Base-by-base conservation (phyloP, 768 basidiomycete genomes). In the Calocybe gangraenosa region DNA sequence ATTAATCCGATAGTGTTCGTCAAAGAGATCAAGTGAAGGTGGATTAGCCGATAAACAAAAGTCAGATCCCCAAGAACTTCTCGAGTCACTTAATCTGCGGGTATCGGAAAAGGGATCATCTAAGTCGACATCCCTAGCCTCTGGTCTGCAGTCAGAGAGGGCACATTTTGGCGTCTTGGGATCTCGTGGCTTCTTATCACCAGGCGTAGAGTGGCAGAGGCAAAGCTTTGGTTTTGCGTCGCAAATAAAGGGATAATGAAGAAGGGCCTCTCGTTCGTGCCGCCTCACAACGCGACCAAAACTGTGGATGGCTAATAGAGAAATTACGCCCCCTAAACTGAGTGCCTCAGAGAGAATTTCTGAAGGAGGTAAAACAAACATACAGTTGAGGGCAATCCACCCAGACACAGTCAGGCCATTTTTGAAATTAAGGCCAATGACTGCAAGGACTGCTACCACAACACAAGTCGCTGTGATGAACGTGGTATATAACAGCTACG, bases 311-410 rank as follows among this genome's bases (percentile, higher is more conserved):
- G 73, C 70, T 28, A 81, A 63, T 11, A 78, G 40, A 0, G 81
- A 81, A 14, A 81, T 70, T 10, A 81, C 58, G 14, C 70, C 67
- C 81, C 79, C 81, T 82, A 54, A 2, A 28, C 33, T 32, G 35
- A 17, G 21, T 31, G 13, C 8, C 2, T 3, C 15, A 15, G 11
- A 25, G 9, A 1, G 5, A 30, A 28, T 14, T n/a, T 9, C 3
- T 20, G n/a, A 8, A 5, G 31, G 36, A 7, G 15, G 33, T 32
- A 19, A 30, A 58, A 34, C 34, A 15, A 34, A 58, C 75, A 50
- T 56, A 81, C 82, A 83, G 52, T 78, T 76, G 14, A 79, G 43
- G 8, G 63, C 61, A 46, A 81, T 67, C 81, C 81, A 84, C 14
- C 69, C 66, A 6, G 67, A 65, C 13, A 76, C 64, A 21, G 68